Evolutionary conservation across 345 rosid species (phyloP), one percentile per base, ranked within the genome.

Genomic region (Salix exigua): DNA sequence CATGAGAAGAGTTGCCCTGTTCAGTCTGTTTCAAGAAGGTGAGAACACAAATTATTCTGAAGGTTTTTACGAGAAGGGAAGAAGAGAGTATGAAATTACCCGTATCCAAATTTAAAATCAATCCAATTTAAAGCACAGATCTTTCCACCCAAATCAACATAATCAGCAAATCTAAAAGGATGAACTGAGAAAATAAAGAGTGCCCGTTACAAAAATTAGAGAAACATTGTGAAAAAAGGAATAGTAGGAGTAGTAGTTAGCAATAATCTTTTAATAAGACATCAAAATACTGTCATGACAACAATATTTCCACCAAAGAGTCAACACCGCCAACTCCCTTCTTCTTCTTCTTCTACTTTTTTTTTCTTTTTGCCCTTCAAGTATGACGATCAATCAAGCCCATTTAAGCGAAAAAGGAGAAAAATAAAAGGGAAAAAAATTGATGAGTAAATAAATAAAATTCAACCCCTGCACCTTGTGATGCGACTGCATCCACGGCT

Each of bases 401-500:
- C 69, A 3, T 26, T 30, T 48, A 4, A 1, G 55, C 8, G 42
- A 17, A 75, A 3, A 33, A 33, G 37, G 37, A 33, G 37, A 4
- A 14, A 6, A 14, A 26, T 8, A 67, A 33, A 18, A 66, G 19
- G 17, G 9, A 7, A 23, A n/a, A 31, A 33, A 64, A 28, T 48
- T 64, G 11, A 40, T 40, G 12, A n/a, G 30, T 23, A 4, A 18
- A 66, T 35, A 71, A 31, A 66, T 33, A 13, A 9, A 55, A 64
- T 50, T 75, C 69, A 83, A 30, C 81, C 64, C 74, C 97, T 85
- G 97, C 99, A 96, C 87, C 94, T 89, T 16, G 99, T 80, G 76
- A 93, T 89, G 85, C 86, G 37, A 73, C 90, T 91, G 91, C 99
- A 96, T 33, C 96, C 97, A 69, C 98, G 97, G 81, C 65, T 30